Conservation (phyloP, 2,329 filamentous ascomycete genomes). For the Curvularia sp. region DNA sequence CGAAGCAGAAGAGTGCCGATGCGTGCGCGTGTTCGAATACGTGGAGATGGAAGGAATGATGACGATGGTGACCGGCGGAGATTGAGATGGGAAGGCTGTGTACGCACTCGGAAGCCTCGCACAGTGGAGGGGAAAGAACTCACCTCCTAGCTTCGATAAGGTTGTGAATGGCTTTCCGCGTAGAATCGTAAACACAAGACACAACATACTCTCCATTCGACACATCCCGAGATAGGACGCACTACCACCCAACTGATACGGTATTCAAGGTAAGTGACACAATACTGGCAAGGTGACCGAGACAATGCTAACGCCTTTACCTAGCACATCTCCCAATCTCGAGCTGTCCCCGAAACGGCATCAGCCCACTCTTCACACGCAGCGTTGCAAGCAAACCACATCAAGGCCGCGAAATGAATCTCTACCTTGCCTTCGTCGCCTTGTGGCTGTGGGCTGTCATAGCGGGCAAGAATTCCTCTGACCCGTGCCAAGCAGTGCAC, state of each 20-base stretch:
- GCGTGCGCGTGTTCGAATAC: too few relatives aligned
- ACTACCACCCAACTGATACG: neutral
- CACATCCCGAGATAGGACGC: too few relatives aligned
- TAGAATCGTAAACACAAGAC: neutral
- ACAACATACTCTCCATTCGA: neutral
- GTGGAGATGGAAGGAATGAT: neutral
- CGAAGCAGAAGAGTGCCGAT: neutral
- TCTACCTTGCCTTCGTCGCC: neutral
- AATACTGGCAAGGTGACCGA: neutral
- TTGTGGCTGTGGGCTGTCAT: neutral
- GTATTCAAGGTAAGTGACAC: neutral
- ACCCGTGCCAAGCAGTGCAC: neutral
- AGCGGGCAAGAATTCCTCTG: neutral
- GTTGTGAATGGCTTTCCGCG: neutral
- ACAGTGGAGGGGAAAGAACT: neutral
- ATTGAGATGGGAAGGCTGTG: neutral
- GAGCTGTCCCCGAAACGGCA: neutral
- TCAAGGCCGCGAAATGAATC: too few relatives aligned
- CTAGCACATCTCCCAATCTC: neutral
- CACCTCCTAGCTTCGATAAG: neutral
- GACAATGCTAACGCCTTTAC: neutral
- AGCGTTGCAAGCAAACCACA: neutral
- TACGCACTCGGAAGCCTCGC: neutral
- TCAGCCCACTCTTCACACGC: neutral
- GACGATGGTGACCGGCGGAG: neutral